These are phyloP conservation scores for Fusarium coicis DNA, from an alignment of 2,329 filamentous ascomycete genomes.

Conservation along the genomic window DNA sequence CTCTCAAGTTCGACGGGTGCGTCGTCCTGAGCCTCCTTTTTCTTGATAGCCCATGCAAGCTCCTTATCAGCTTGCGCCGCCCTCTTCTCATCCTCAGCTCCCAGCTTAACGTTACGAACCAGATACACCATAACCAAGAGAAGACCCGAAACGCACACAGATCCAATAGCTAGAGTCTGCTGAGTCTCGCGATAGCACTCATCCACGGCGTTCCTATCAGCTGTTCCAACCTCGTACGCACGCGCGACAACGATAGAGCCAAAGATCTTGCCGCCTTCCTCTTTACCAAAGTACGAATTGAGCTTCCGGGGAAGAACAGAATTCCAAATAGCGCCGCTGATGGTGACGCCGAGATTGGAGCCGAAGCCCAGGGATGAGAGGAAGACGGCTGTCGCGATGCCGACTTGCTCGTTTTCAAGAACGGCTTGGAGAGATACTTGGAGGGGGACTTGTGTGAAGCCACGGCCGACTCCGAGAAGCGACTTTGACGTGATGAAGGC, in stretches of 20 bases:
- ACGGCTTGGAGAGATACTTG: slow-evolving; percentile 26
- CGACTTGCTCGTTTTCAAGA: slow-evolving; percentile 22
- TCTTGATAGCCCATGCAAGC: slow-evolving; percentile 30
- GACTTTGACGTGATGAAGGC: slow-evolving; percentile 31
- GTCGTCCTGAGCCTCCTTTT: slow-evolving; percentile 1
- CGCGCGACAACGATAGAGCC: slow-evolving; percentile 26
- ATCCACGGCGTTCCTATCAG: slow-evolving; percentile 14
- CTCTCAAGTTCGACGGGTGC: background rate
- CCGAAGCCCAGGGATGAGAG: slow-evolving; percentile 26
- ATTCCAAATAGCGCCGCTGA: slow-evolving; percentile 36
- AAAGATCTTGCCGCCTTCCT: slow-evolving; percentile 21
- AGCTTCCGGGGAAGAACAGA: slow-evolving; percentile 26
- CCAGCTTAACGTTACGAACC: slow-evolving; percentile 16
- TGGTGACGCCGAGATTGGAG: slow-evolving; percentile 26
- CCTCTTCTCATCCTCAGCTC: slow-evolving; percentile 26
- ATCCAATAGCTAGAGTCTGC: slow-evolving; percentile 29
- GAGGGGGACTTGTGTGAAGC: slow-evolving; percentile 12
- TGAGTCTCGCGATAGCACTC: slow-evolving; percentile 27
- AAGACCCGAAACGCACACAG: slow-evolving; percentile 13
- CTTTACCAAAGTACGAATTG: slow-evolving; percentile 2
- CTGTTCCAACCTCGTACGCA: slow-evolving; percentile 7
- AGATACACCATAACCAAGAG: slow-evolving; percentile 13
- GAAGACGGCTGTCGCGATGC: slow-evolving; percentile 28
- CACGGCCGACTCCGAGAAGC: slow-evolving; percentile 26
- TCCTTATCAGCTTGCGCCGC: slow-evolving; percentile 26